Evolutionary conservation across 1,284 basidiomycete genomes (phyloP), one percentile per base, ranked within the genome.

Genomic region (Heliocybe sulcata): DNA sequence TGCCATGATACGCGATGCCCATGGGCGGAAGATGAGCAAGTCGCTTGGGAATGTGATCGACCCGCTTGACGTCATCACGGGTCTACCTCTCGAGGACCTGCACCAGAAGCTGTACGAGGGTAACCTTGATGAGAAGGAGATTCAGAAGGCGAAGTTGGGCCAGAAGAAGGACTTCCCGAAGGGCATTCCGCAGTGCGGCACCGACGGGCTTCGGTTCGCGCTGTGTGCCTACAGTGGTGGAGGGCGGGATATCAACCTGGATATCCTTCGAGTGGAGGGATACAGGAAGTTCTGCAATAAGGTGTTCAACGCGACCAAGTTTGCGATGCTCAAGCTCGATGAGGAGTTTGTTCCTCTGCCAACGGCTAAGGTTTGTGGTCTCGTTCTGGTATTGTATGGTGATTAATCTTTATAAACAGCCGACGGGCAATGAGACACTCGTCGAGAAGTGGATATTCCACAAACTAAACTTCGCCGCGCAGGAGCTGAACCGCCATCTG

Each of bases 241-340:
- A 72, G 91, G 90, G 29, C 88, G 94, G 54, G 94, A 97, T 69
- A 96, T 98, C 74, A 96, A 97, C 71, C 75, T 99, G 59, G 95
- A 99, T 70, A 95, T 99, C 64, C 72, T 92, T 59, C 88, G 94
- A 58, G 94, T 99, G n/a, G 96, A 99, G 73, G 96, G 96, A 4
- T 99, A 99, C 74, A 86, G 97, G 70, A 99, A 99, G 73, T 97
- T 98, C 79, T 99, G 97, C 77, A 99, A 99, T 79, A 99, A 99
- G 78, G 87, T 99, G 27, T 99, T 97, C 83, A 99, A 99, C 69
- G 97, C 97, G 1, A 99, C 95, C 56, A 96, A 96, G 71, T 99
- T 99, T 65, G 96, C 94, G 26, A 92, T 98, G 85, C 82, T 96
- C 69, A 95, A 95, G 74, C 76, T 98, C 35, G 94, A 94, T 59